These are phyloP conservation scores for Naematelia aurantialba DNA, from an alignment of 768 basidiomycete species.

Conservation along the genomic window DNA sequence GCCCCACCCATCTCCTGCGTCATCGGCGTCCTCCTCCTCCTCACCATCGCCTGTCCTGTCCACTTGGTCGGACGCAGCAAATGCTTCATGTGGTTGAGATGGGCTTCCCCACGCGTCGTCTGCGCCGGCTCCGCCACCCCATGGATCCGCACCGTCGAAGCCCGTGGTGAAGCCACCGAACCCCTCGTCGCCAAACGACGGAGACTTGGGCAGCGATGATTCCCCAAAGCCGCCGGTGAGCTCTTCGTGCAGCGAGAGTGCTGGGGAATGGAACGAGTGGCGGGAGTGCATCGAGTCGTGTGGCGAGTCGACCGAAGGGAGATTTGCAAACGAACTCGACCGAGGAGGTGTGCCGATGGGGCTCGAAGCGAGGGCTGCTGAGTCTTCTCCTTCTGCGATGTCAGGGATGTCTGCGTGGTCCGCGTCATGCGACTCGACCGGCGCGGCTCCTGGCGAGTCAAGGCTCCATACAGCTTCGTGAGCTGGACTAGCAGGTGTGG, in stretches of 20 bases:
- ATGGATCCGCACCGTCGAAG: neutral
- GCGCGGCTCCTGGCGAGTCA: neutral
- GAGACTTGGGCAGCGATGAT: neutral
- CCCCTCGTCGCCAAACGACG: neutral
- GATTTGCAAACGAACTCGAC: neutral
- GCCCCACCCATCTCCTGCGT: constrained; percentile 32
- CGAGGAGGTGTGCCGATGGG: constrained; percentile 4
- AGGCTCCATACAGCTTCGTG: constrained; percentile 4
- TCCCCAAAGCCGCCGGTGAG: constrained; percentile 7
- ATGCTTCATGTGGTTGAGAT: neutral
- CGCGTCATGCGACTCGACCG: neutral
- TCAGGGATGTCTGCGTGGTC: too few relatives aligned
- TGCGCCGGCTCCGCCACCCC: constrained; percentile 10
- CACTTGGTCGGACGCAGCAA: neutral
- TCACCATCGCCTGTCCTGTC: constrained; percentile 15
- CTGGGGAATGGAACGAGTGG: constrained; percentile 8
- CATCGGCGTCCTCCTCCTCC: constrained; percentile 18
- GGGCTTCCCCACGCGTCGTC: neutral
- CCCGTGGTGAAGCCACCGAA: constrained; percentile 7
- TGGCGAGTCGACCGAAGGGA: neutral
- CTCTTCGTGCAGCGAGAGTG: constrained; percentile 6
- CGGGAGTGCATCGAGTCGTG: constrained; percentile 5
- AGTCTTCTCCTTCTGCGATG: neutral
- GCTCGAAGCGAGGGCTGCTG: neutral
- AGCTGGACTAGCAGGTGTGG: neutral